A percentile compares a stretch with the other conserved stretches of the same genome.
Evolutionary conservation across 2,329 filamentous ascomycete genomes (phyloP).

Genomic region (Pseudopyricularia javanii): DNA sequence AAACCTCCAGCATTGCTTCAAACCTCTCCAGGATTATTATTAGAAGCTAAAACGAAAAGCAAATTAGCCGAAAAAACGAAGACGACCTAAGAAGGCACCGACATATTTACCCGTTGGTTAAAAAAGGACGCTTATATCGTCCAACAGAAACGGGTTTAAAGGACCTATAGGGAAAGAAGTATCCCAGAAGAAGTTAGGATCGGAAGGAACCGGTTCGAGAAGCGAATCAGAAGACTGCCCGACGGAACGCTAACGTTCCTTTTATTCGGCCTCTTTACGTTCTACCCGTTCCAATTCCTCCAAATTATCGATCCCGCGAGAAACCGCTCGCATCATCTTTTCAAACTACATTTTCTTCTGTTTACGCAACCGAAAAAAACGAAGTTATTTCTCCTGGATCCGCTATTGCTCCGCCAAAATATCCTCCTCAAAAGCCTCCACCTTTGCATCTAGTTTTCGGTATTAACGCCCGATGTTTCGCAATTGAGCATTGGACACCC

Average conservation of each 20-base stretch:
- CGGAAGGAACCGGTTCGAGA: too few relatives aligned
- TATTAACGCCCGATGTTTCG: neutral
- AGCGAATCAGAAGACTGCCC: too few relatives aligned
- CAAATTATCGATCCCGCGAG: too few relatives aligned
- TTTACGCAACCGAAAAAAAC: too few relatives aligned
- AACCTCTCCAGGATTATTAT: neutral
- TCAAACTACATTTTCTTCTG: too few relatives aligned
- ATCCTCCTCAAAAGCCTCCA: neutral
- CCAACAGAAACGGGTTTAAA: neutral
- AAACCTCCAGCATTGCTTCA: too few relatives aligned
- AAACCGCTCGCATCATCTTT: too few relatives aligned
- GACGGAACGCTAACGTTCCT: too few relatives aligned
- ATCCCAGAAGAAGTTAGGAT: neutral
- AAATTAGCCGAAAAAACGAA: neutral
- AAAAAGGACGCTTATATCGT: neutral
- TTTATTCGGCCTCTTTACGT: too few relatives aligned
- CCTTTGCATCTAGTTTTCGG: neutral
- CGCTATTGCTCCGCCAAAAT: neutral
- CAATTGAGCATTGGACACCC: neutral
- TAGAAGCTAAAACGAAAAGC: neutral
- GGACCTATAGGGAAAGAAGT: neutral
- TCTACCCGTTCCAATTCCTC: too few relatives aligned
- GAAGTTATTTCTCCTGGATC: neutral
- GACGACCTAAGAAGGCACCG: neutral
- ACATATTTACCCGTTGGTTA: neutral